Evolutionary conservation across 495 filamentous ascomycete genomes (phyloP).

Genomic region (Aspergillus wentii): DNA sequence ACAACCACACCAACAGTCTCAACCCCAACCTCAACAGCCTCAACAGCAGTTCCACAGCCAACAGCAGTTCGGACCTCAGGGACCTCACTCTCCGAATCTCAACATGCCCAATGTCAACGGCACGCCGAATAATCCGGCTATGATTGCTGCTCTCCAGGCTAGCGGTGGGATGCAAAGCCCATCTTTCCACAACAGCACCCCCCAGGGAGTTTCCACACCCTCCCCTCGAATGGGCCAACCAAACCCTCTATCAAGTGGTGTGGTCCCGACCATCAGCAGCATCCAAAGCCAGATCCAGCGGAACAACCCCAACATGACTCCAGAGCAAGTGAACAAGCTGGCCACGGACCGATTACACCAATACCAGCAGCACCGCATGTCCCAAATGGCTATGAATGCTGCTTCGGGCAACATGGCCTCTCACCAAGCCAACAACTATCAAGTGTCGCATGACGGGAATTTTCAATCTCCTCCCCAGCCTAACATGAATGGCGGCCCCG

Average conservation of each 20-base stretch:
- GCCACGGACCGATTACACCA: conserved; percentile 56
- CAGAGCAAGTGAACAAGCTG: conserved; percentile 55
- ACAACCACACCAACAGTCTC: conserved; percentile 31
- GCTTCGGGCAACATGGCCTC: conserved; percentile 50
- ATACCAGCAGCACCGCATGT: conserved; percentile 49
- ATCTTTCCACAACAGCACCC: conserved; percentile 38
- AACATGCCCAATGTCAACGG: conserved; percentile 45
- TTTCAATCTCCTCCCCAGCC: conserved; percentile 34
- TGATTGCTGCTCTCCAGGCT: conserved; percentile 49
- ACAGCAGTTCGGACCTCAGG: conserved; percentile 37
- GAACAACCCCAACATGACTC: conserved; percentile 49
- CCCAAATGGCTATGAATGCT: conserved; percentile 61
- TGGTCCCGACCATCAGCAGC: conserved; percentile 49
- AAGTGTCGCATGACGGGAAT: conserved; percentile 35
- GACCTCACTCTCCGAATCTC: conserved; percentile 37
- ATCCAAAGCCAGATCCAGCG: conserved; percentile 47
- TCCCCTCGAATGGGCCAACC: conserved; percentile 50
- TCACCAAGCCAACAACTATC: conserved; percentile 38
- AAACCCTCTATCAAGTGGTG: conserved; percentile 47
- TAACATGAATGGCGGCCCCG: conserved; percentile 29
- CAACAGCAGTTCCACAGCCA: conserved; percentile 36
- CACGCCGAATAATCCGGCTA: conserved; percentile 47
- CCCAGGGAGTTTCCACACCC: conserved; percentile 42
- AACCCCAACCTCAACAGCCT: conserved; percentile 30
- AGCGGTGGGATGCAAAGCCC: conserved; percentile 45